Conservation (phyloP, 2,329 filamentous ascomycete genomes). For the Bipolaris victoriae region DNA sequence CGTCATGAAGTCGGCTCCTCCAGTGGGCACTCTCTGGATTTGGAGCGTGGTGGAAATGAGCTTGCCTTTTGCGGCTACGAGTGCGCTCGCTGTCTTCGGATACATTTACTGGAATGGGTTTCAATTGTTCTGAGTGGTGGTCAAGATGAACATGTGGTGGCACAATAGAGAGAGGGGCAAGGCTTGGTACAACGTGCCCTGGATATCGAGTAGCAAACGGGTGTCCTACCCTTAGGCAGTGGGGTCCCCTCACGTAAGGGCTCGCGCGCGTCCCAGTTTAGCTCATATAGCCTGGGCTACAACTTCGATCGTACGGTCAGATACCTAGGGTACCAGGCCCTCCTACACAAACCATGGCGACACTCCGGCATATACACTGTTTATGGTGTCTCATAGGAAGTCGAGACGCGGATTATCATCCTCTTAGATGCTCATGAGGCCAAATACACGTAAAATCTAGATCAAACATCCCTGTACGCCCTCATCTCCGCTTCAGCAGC, state of each 20-base stretch:
- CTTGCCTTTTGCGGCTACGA: slow-evolving; percentile 67
- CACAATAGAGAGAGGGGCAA: neutral
- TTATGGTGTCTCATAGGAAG: neutral
- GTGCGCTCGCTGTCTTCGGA: slow-evolving; percentile 56
- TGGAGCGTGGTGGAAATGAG: slow-evolving; percentile 91
- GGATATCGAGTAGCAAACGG: neutral
- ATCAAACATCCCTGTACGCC: slow-evolving; percentile 2
- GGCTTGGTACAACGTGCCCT: neutral
- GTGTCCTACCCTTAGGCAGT: neutral
- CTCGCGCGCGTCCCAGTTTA: neutral
- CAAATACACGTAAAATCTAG: neutral
- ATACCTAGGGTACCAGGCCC: neutral
- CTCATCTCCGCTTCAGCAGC: neutral
- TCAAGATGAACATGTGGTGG: neutral
- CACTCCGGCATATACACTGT: neutral
- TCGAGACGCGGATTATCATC: neutral
- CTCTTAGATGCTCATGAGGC: neutral
- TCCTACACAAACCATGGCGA: neutral
- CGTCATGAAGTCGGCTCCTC: slow-evolving; percentile 90
- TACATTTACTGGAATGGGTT: slow-evolving; percentile 64
- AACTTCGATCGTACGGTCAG: neutral
- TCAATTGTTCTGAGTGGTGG: slow-evolving; percentile 48
- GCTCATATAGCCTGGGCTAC: neutral
- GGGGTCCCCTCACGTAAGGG: neutral
- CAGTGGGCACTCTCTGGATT: slow-evolving; percentile 87